phyloP scores from a whole-genome alignment of 805 yeast genomes.

The Ogataea degrootiae region DNA sequence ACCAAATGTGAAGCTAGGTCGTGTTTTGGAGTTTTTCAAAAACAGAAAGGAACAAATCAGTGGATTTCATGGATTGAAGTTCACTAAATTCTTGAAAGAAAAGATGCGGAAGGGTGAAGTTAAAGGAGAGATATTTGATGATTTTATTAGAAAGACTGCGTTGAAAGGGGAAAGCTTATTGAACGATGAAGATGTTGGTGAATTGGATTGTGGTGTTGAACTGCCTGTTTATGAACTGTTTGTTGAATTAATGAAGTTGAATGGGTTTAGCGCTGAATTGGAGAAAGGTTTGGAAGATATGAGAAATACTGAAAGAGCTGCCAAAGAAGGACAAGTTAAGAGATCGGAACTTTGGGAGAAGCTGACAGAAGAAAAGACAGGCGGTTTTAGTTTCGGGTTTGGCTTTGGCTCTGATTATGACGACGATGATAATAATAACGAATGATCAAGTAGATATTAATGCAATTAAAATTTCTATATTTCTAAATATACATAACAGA shows the following conservation, averaged over 20 bases:
- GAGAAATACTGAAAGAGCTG: conserved; percentile 30
- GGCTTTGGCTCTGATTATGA: conserved; percentile 10
- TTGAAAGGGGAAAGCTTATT: conserved; percentile 13
- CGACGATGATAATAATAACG: background rate
- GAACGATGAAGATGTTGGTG: conserved; percentile 64
- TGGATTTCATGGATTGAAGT: conserved; percentile 65
- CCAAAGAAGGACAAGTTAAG: conserved; percentile 25
- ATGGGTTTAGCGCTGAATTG: conserved; percentile 35
- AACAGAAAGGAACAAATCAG: conserved; percentile 67
- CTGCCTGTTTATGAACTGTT: conserved; percentile 65
- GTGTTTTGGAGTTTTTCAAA: conserved; percentile 63
- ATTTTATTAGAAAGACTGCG: background rate
- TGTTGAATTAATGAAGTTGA: conserved; percentile 40
- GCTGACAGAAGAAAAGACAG: conserved; percentile 16
- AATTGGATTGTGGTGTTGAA: conserved; percentile 28
- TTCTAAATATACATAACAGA: background rate
- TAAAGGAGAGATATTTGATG: conserved; percentile 5
- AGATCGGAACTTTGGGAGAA: conserved; percentile 52
- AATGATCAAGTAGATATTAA: background rate
- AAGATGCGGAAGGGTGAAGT: conserved; percentile 20
- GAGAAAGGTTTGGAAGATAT: conserved; percentile 32
- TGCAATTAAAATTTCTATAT: background rate
- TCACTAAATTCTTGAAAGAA: conserved; percentile 33
- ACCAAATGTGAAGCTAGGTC: conserved; percentile 56
- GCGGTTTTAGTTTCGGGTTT: conserved; percentile 33